Base-by-base conservation (phyloP, 2,329 filamentous ascomycete species). In the Cladosporium oxysporum region DNA sequence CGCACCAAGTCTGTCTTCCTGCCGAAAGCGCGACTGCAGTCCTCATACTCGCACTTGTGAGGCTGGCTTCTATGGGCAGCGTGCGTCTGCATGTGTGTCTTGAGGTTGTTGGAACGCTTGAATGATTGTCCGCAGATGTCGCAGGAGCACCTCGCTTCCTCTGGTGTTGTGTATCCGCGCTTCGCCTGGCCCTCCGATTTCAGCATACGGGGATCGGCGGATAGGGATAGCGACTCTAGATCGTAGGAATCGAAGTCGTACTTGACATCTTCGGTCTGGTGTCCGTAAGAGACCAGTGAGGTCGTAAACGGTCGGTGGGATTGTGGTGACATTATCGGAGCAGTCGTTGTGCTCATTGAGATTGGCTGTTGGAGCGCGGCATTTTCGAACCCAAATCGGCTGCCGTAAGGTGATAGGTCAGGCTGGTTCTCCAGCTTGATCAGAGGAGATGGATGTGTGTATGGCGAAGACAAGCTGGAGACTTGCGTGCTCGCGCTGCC, bases 51-150 rank as follows among this genome's bases (percentile, higher is more conserved):
- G 77, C 93, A 96, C 1, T 84, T 83, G 73, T 92, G 90, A 0
- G 89, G 88, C 72, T 91, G 91, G 72, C 87, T 86, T 65, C 90
- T 84, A 66, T 86, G 84, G 16, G 91, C 88, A 74, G 95, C 88
- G 74, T 97, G 93, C 0, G 89, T 93, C 74, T 93, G 90, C 84
- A 93, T 85, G 76, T 96, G 93, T 33, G 92, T 90, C 74, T 91
- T 93, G 80, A 89, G 92, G 79, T 96, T 96, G 81, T 94, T 96
- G 72, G 87, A 90, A 68, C 93, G 84, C 70, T 91, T 91, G 76
- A 96, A 96, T 18, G 90, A 85, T 76, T 90, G 91, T 7, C 89
- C 88, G 74, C 93, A 97, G 1, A 88, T 83, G 66, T 88, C 84
- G 75, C 93, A 96, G 69, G 86, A 83, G 77, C 87, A 90, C 71